Evolutionary conservation across 176 grass and related monocot genomes (phyloP).

Genomic region (Echinochloa phyllopogon): DNA sequence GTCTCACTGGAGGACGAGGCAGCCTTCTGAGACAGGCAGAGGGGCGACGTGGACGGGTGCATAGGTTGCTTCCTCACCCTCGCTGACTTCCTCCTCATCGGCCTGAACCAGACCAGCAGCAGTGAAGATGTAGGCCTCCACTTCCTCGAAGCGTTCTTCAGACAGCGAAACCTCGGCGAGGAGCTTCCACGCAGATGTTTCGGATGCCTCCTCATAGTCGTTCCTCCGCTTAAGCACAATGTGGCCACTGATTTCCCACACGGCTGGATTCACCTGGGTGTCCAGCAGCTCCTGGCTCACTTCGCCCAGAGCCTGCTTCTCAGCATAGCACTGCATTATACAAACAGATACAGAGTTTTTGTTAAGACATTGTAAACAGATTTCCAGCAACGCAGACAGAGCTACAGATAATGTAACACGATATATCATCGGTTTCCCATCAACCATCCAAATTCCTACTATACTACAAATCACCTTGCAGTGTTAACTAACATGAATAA

Average conservation of each 20-base stretch:
- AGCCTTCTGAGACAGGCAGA: constrained; percentile 68
- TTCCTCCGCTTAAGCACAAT: constrained; percentile 88
- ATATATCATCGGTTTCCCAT: neutral
- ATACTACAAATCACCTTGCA: neutral
- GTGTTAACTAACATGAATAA: neutral
- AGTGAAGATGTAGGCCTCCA: constrained; percentile 78
- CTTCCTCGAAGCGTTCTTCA: constrained; percentile 90
- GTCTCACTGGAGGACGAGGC: constrained; percentile 73
- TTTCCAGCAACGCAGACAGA: neutral
- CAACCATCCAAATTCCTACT: neutral
- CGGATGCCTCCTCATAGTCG: constrained; percentile 86
- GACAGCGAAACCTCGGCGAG: constrained; percentile 91
- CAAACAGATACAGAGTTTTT: neutral
- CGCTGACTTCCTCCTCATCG: constrained; percentile 24
- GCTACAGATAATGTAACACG: neutral
- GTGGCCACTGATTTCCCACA: constrained; percentile 98
- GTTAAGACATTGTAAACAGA: neutral
- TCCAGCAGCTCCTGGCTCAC: constrained; percentile 92
- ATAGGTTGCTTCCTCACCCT: constrained; percentile 36
- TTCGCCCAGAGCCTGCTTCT: constrained; percentile 95
- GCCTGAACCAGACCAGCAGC: constrained; percentile 64
- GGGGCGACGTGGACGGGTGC: constrained; percentile 11
- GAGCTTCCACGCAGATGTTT: constrained; percentile 81
- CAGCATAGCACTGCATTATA: constrained; percentile 78
- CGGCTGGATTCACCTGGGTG: constrained; percentile 95